Base-by-base conservation (phyloP, 768 basidiomycete species). In the Lepiota brunneoincarnata region DNA sequence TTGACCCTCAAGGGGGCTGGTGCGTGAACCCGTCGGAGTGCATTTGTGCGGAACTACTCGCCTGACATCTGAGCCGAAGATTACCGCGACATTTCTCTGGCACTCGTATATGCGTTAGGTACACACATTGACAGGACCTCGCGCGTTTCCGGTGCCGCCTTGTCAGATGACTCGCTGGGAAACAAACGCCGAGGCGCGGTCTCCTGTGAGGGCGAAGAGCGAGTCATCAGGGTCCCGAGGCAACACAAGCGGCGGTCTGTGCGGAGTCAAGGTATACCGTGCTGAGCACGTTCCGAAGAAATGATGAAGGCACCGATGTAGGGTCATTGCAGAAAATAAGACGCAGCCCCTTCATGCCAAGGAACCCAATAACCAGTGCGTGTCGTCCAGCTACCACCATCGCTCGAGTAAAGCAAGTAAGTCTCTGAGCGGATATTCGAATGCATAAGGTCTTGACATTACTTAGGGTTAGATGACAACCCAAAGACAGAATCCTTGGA, bases 401-500 rank as follows among this genome's bases (percentile, higher is more conserved):
- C 15, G 53, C 44, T 10, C 20, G 18, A 41, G 23, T 28, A 28
- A 39, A 23, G 18, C 37, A 54, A 54, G 10, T 24, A 9, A 18
- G 35, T 15, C 38, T 40, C 46, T 20, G 45, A 48, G 45, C 37
- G 34, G 34, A 34, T 46, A 34, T 28, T 39, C 7, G 38, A 31
- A 28, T 41, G 39, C 38, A 7, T 46, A 36, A 20, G 38, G 28
- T 28, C 36, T 11, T 11, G 5, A 34, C 5, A 31, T 24, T 18
- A 26, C 12, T 35, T 47, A 54, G 53, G 53, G 53, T 54, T 54
- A 54, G 53, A 41, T 54, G 53, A 54, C 39, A 47, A 39, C 46
- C 18, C 20, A 18, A 48, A 46, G 45, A 39, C 53, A 24, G 52
- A 28, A 54, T 46, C 53, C 53, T 42, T 18, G 46, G 15, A 20